Percentiles rank a stretch among this genome's conserved stretches.
These are phyloP conservation scores for Oryza longistaminata DNA, from an alignment of 176 grass and related monocot genomes.

Conservation along the genomic window DNA sequence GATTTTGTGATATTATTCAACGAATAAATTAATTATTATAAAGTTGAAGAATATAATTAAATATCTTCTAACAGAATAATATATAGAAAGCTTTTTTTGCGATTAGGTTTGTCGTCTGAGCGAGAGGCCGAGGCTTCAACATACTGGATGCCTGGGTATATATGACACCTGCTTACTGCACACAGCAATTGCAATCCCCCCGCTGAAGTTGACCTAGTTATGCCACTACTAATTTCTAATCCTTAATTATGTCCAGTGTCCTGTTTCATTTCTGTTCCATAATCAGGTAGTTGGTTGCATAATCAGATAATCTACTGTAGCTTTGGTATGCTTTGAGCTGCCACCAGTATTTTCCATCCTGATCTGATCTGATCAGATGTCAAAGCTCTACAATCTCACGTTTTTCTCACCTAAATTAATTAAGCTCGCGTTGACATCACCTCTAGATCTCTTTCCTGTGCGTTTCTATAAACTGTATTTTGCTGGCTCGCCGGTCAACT, in stretches of 20 bases:
- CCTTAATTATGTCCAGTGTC: too few species aligned
- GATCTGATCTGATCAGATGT: not conserved
- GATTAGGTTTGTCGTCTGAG: too few species aligned
- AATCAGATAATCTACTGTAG: not conserved
- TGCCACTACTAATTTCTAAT: not conserved
- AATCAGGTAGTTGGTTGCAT: not conserved
- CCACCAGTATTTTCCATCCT: not conserved
- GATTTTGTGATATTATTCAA: too few species aligned
- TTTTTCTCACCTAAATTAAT: not conserved
- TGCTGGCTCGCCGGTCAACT: not conserved
- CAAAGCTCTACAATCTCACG: not conserved
- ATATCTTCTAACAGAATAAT: too few species aligned
- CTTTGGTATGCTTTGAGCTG: not conserved
- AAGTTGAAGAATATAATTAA: too few species aligned
- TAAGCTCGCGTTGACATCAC: not conserved
- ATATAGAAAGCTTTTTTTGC: too few species aligned
- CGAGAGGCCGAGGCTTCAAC: too few species aligned
- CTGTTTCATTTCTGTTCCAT: too few species aligned
- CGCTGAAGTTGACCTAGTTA: not conserved
- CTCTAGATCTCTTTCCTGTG: not conserved
- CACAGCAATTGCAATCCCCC: not conserved
- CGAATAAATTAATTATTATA: too few species aligned
- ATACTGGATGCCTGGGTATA: not conserved
- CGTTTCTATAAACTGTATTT: not conserved
- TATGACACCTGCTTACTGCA: not conserved